phyloP scores from a whole-genome alignment of 352 stramenopile genomes.

The Pythium dissotocum region DNA sequence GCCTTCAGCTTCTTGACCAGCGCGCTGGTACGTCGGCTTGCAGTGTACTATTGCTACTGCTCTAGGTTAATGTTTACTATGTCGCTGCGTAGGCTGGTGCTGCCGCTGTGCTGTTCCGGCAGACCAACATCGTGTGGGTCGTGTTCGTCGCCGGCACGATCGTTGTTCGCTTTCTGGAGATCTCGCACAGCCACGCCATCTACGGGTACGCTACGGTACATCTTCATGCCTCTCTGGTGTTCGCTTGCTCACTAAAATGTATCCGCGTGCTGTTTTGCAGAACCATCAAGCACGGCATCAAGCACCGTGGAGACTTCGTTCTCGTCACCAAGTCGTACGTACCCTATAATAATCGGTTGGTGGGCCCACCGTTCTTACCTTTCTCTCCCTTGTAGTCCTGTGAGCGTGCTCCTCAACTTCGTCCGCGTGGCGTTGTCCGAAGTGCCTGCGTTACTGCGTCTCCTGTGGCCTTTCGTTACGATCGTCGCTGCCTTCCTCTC shows the following conservation, averaged over 20 bases:
- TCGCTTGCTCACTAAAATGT: background rate
- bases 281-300: background rate
- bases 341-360: background rate
- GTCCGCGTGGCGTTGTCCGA: conserved; percentile 54
- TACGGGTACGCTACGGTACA: conserved; percentile 52
- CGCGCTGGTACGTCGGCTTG: conserved; percentile 43
- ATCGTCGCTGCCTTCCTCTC: conserved; percentile 52
- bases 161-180: conserved; percentile 68
- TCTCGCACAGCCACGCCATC: conserved; percentile 63
- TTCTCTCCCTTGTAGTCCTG: conserved; percentile 25
- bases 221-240: background rate
- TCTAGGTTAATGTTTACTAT: conserved; percentile 9
- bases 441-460: conserved; percentile 43
- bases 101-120: conserved; percentile 80
- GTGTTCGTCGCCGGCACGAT: conserved; percentile 79
- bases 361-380: background rate
- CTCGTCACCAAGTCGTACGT: background rate
- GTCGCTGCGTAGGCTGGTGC: conserved; percentile 50
- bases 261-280: background rate
- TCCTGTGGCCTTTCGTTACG: conserved; percentile 73
- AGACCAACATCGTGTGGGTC: conserved; percentile 93
- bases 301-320: background rate
- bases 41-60: background rate
- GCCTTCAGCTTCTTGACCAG: conserved; percentile 55
- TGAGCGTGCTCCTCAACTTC: conserved; percentile 64